Base-by-base conservation (phyloP, 305 asterid genomes). In the Vinca major region DNA sequence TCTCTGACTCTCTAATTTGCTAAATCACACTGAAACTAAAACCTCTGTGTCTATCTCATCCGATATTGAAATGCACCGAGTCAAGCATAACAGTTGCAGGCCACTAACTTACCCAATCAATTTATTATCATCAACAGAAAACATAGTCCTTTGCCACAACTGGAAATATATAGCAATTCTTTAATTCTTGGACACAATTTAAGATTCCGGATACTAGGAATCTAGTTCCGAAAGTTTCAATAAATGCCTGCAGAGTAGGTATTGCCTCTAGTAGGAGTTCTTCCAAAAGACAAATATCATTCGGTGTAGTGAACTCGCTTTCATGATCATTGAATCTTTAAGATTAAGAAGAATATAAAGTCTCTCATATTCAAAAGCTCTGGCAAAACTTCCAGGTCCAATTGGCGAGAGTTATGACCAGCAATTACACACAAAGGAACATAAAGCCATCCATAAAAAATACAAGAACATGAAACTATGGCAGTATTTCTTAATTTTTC, bases 201-300 rank as follows among this genome's bases (percentile, higher is more conserved):
- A 12, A 11, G 10, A 64, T 3, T 14, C 45, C 21, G 9, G 33
- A 0, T 26, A 1, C 48, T 48, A 21, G 6, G 3, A 65, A 26
- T 26, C 12, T 4, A 41, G 33, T 21, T 41, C 33, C 1, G 4
- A 67, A 53, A 21, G 44, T 9, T 20, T 21, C 16, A 14, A 41
- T 4, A 17, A 16, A 39, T 39, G 20, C 26, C 4, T 19, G 6
- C 45, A 12, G 2, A 41, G 50, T 58, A 54, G 2, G 45, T 7
- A 61, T 16, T 45, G 11, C 49, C 65, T n/a, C 49, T 40, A 39
- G 14, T 6, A 6, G 48, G 20, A 16, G 2, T n/a, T 64, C 43
- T 64, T 64, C 44, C 26, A 20, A 64, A 64, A 45, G 33, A 26
- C n/a, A 64, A 13, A 47, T 41, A 50, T 64, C 4, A 64, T 20